A percentile compares a stretch with the other conserved stretches of the same genome.
Conservation (phyloP, 2,329 filamentous ascomycete species). For the Nothopassalora personata region DNA sequence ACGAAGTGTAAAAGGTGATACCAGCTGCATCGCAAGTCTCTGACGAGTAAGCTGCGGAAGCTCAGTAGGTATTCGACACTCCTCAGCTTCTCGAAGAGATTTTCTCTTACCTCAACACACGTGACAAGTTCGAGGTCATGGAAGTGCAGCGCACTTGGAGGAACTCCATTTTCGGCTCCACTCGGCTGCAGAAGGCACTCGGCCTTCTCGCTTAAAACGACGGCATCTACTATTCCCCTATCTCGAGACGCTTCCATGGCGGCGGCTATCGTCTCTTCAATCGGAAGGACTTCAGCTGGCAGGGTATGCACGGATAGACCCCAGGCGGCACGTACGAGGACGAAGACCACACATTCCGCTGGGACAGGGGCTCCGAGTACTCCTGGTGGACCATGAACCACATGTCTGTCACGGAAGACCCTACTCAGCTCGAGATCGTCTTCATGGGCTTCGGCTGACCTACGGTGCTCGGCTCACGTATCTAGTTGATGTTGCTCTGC, state of each 20-base stretch:
- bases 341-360: background rate
- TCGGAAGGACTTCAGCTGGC: background rate
- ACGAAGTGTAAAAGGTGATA: background rate
- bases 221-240: background rate
- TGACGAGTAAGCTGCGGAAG: background rate
- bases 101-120: background rate
- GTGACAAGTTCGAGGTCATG: slow-evolving; percentile 1
- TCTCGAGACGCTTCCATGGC: background rate
- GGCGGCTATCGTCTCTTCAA: background rate
- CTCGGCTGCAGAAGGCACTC: background rate
- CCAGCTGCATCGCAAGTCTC: background rate
- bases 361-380: background rate
- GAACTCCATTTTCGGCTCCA: background rate
- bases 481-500: background rate
- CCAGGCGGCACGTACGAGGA: background rate
- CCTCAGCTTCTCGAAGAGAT: slow-evolving; percentile 10
- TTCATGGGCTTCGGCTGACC: background rate
- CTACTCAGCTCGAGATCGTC: background rate
- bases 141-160: slow-evolving; percentile 4
- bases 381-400: background rate
- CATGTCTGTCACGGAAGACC: background rate
- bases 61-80: slow-evolving; percentile 6
- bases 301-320: no score
- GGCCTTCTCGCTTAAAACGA: background rate
- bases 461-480: background rate